These are phyloP conservation scores for Funneliformis caledonium DNA, from an alignment of 371 early-diverging fungal genomes.

Conservation along the genomic window DNA sequence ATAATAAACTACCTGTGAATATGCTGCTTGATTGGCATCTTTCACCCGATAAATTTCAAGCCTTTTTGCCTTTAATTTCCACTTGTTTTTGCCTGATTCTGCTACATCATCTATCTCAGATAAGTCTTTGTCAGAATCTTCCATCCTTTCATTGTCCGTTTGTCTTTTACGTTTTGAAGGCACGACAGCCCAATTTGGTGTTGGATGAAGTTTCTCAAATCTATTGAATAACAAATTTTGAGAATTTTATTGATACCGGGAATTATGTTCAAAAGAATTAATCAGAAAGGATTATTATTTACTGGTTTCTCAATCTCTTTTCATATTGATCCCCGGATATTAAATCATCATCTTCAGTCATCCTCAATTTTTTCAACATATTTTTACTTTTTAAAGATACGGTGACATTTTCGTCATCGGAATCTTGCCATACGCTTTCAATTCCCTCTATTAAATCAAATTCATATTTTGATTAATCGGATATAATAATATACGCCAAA, in stretches of 20 bases:
- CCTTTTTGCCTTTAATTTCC: constrained; percentile 56
- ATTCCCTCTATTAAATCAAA: background rate
- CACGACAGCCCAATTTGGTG: constrained; percentile 82
- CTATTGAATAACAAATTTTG: constrained; percentile 43
- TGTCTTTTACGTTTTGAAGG: constrained; percentile 51
- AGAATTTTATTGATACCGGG: background rate
- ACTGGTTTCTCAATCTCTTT: constrained; percentile 80
- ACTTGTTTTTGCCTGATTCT: background rate
- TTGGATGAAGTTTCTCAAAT: constrained; percentile 84
- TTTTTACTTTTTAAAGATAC: constrained; percentile 70
- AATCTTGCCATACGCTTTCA: constrained; percentile 69
- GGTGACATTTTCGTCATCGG: constrained; percentile 66
- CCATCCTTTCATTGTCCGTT: constrained; percentile 40
- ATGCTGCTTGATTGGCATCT: constrained; percentile 74
- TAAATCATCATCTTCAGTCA: constrained; percentile 70
- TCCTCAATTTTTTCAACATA: constrained; percentile 80
- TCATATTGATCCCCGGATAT: constrained; percentile 83
- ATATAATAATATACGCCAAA: background rate
- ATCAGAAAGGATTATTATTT: constrained; percentile 45
- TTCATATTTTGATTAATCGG: background rate
- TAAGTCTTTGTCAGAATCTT: constrained; percentile 25
- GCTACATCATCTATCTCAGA: constrained; percentile 44
- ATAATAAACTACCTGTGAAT: constrained; percentile 53
- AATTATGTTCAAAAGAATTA: constrained; percentile 34
- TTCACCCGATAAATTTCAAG: constrained; percentile 71